phyloP scores from a whole-genome alignment of 1,139 yeast genomes.

The Yamadazyma sp. region DNA sequence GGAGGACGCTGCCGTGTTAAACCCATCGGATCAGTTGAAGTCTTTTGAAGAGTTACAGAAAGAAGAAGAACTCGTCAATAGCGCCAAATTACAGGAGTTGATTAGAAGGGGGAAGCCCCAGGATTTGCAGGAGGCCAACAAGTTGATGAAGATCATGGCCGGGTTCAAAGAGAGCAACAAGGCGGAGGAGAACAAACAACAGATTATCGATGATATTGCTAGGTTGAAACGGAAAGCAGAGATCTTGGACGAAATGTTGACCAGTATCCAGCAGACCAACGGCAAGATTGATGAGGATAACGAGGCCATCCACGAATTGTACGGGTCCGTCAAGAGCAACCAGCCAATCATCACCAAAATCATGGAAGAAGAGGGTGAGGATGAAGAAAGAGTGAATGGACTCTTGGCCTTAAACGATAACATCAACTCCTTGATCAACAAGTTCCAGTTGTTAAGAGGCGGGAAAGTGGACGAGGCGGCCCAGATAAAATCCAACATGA shows the following conservation, averaged over 20 bases:
- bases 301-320: slow-evolving; percentile 78
- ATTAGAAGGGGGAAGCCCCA: slow-evolving; percentile 95
- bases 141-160: slow-evolving; percentile 96
- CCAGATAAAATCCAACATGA: slow-evolving; percentile 45
- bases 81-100: slow-evolving; percentile 93
- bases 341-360: slow-evolving; percentile 87
- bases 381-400: slow-evolving; percentile 65
- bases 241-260: slow-evolving; percentile 84
- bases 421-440: slow-evolving; percentile 67
- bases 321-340: slow-evolving; percentile 75
- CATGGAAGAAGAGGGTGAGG: slow-evolving; percentile 57
- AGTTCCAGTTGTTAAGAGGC: slow-evolving; percentile 62
- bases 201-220: slow-evolving; percentile 81
- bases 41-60: slow-evolving; percentile 87
- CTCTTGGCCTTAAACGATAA: slow-evolving; percentile 73
- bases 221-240: slow-evolving; percentile 88
- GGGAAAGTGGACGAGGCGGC: slow-evolving; percentile 68
- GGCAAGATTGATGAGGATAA: slow-evolving; percentile 51
- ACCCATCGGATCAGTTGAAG: slow-evolving; percentile 87
- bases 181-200: slow-evolving; percentile 64
- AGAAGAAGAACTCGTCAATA: slow-evolving; percentile 90
- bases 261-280: slow-evolving; percentile 50
- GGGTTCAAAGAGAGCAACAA: slow-evolving; percentile 86
- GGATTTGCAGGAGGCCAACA: slow-evolving; percentile 94
- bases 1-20: slow-evolving; percentile 91